Percentiles rank a stretch among this genome's conserved stretches.
Conservation (phyloP, 192 early-diverging fungal genomes). For the Gaertneriomyces semiglobifer region DNA sequence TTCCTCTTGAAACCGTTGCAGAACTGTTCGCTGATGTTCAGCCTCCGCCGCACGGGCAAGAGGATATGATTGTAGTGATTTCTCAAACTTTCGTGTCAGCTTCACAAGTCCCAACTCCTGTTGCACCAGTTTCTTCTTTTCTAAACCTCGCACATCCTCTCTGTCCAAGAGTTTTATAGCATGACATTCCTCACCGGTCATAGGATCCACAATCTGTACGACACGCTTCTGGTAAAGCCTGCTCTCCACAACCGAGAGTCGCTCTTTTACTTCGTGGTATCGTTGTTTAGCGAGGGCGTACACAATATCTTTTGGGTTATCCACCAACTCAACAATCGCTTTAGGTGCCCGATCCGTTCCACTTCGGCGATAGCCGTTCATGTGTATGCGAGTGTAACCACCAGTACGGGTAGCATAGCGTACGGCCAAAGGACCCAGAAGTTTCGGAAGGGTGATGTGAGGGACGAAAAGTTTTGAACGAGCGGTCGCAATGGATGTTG, state of each 20-base stretch:
- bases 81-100: constrained; percentile 31
- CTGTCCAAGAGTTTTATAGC: constrained; percentile 19
- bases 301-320: constrained; percentile 70
- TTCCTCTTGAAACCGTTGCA: background rate
- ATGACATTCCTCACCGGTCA: constrained; percentile 22
- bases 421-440: constrained; percentile 77
- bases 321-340: constrained; percentile 88
- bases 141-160: constrained; percentile 32
- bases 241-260: constrained; percentile 30
- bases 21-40: constrained; percentile 8
- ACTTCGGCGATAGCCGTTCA: constrained; percentile 64
- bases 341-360: constrained; percentile 79
- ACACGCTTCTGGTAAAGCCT: constrained; percentile 28
- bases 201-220: constrained; percentile 41
- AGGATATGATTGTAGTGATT: constrained; percentile 26
- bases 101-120: constrained; percentile 37
- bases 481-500: background rate
- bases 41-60: constrained; percentile 29
- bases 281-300: constrained; percentile 34
- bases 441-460: constrained; percentile 69
- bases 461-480: constrained; percentile 53
- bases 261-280: constrained; percentile 21
- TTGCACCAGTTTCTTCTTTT: constrained; percentile 30
- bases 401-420: constrained; percentile 74
- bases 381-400: constrained; percentile 87